These are phyloP conservation scores for Xylaria sp. DNA, from an alignment of 2,329 filamentous ascomycete genomes.

Conservation along the genomic window DNA sequence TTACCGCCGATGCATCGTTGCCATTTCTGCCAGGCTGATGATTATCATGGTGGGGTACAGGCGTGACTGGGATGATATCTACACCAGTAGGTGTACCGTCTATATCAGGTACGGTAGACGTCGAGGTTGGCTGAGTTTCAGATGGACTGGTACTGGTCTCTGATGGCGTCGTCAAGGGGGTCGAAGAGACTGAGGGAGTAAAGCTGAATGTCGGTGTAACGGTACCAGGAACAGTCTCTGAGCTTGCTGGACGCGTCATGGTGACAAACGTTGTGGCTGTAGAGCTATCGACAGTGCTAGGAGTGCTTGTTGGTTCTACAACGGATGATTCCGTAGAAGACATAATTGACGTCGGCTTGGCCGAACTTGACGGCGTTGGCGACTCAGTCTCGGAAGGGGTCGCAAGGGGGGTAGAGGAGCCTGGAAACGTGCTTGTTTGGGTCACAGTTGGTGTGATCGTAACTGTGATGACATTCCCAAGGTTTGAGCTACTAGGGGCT, in stretches of 20 bases:
- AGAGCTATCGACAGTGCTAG: slow-evolving; percentile 12
- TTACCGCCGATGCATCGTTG: not conserved
- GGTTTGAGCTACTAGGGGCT: slow-evolving; percentile 19
- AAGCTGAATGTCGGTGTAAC: slow-evolving; percentile 18
- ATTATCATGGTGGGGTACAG: not conserved
- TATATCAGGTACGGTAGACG: slow-evolving; percentile 12
- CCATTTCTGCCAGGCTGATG: not conserved
- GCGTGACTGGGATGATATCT: slow-evolving; percentile 32
- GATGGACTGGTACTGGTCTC: not conserved
- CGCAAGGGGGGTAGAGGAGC: slow-evolving; percentile 6
- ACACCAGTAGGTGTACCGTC: slow-evolving; percentile 32
- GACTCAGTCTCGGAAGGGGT: slow-evolving; percentile 9
- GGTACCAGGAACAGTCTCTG: slow-evolving; percentile 23
- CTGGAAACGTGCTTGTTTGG: slow-evolving; percentile 36
- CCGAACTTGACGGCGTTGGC: slow-evolving; percentile 20
- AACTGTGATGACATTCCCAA: slow-evolving; percentile 33
- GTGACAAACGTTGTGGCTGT: slow-evolving; percentile 30
- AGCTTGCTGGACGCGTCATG: slow-evolving; percentile 27
- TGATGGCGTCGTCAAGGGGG: slow-evolving; percentile 4
- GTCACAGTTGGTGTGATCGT: slow-evolving; percentile 45
- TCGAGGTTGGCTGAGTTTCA: slow-evolving; percentile 1
- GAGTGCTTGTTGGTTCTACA: not conserved
- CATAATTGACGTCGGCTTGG: slow-evolving; percentile 12
- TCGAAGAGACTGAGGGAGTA: slow-evolving; percentile 7
- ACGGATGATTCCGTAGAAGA: slow-evolving; percentile 25